These are phyloP conservation scores for Crucihimalaya himalaica DNA, from an alignment of 345 rosid species.

Conservation along the genomic window DNA sequence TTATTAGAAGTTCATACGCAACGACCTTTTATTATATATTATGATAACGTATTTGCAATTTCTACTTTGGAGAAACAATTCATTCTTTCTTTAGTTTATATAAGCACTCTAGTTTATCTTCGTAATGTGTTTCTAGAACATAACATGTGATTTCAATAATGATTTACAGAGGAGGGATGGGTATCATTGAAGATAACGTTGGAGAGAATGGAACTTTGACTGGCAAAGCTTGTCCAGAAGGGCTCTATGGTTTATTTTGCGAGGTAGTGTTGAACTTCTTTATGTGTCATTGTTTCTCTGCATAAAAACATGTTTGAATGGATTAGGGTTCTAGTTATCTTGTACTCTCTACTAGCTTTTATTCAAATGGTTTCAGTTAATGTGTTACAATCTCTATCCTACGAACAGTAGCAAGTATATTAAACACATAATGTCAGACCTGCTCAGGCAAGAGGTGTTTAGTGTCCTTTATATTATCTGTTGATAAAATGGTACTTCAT, in stretches of 20 bases:
- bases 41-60: background rate
- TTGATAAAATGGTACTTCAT: background rate
- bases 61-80: background rate
- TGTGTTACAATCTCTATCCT: background rate
- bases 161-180: slow-evolving; percentile 72
- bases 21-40: background rate
- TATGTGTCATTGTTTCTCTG: background rate
- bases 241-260: slow-evolving; percentile 84
- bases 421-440: background rate
- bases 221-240: slow-evolving; percentile 85
- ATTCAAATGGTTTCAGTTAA: background rate
- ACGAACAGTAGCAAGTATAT: background rate
- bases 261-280: slow-evolving; percentile 51
- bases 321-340: background rate
- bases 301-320: slow-evolving; percentile 5
- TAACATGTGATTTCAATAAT: background rate
- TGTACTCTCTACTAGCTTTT: background rate
- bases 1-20: slow-evolving; percentile 15
- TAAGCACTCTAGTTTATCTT: slow-evolving; percentile 9
- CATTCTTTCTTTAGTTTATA: background rate
- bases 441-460: background rate
- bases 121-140: background rate
- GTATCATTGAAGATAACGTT: slow-evolving; percentile 60
- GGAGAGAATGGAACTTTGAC: slow-evolving; percentile 83
- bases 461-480: background rate